Percentiles rank a stretch among this genome's conserved stretches.
Evolutionary conservation across 768 basidiomycete species (phyloP).

Genomic region (Auricularia sp.): DNA sequence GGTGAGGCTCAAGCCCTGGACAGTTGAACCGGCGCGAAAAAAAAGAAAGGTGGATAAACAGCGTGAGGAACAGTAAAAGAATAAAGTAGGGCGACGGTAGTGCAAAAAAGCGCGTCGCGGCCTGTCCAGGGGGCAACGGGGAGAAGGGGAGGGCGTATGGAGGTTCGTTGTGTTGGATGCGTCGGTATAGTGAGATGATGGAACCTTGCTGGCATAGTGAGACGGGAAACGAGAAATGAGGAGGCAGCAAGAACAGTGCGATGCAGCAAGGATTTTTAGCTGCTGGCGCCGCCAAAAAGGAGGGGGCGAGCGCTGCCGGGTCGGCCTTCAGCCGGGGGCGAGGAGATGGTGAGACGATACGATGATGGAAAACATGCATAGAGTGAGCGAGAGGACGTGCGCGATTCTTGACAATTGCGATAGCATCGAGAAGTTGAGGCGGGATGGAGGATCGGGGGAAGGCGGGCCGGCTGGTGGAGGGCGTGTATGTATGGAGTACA

Average conservation of each 20-base stretch:
- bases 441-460: background rate
- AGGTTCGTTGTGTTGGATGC: background rate
- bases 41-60: constrained; percentile 2
- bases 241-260: background rate
- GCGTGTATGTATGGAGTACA: background rate
- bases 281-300: background rate
- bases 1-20: background rate
- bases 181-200: background rate
- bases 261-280: background rate
- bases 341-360: background rate
- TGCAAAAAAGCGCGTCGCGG: background rate
- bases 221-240: background rate
- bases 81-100: background rate
- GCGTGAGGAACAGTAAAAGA: background rate
- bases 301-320: background rate
- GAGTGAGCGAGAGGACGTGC: background rate
- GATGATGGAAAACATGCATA: constrained; percentile 2
- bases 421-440: background rate
- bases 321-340: background rate
- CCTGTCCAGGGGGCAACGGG: background rate
- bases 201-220: constrained; percentile 1
- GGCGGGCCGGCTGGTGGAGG: background rate
- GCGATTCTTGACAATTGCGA: background rate
- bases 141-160: background rate
- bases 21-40: background rate